phyloP scores from a whole-genome alignment of 2,329 filamentous ascomycete species.

The Sporothrix euskadiensis region DNA sequence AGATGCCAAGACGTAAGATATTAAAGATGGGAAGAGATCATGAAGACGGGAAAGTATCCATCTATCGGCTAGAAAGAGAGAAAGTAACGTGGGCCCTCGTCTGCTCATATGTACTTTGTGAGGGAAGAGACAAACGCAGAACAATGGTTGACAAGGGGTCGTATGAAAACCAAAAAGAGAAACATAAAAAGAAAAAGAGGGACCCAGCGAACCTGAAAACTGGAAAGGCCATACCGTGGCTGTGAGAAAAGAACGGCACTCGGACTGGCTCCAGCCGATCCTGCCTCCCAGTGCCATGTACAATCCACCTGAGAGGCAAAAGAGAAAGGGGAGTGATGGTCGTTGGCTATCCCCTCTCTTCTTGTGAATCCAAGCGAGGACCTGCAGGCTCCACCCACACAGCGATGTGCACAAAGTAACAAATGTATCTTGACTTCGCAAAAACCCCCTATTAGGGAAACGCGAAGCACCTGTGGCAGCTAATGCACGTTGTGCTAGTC shows the following conservation, averaged over 20 bases:
- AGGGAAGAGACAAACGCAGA: neutral
- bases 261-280: neutral
- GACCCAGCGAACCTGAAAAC: neutral
- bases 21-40: neutral
- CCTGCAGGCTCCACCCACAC: constrained; percentile 20
- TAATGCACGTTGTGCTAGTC: constrained; percentile 2
- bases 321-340: neutral
- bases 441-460: neutral
- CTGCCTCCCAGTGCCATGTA: neutral
- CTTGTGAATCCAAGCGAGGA: constrained; percentile 12
- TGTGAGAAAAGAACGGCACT: neutral
- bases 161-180: neutral
- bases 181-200: neutral
- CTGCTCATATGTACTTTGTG: constrained; percentile 9
- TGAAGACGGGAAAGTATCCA: neutral
- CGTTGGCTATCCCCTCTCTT: neutral
- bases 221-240: neutral
- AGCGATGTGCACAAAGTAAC: constrained; percentile 2
- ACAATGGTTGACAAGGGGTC: neutral
- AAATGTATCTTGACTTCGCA: constrained; percentile 7
- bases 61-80: neutral
- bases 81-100: constrained; percentile 3
- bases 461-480: neutral
- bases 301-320: constrained; percentile 6
- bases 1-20: neutral